These are phyloP conservation scores for Grosmannia clavigera DNA, from an alignment of 2,329 filamentous ascomycete species.

Conservation along the genomic window DNA sequence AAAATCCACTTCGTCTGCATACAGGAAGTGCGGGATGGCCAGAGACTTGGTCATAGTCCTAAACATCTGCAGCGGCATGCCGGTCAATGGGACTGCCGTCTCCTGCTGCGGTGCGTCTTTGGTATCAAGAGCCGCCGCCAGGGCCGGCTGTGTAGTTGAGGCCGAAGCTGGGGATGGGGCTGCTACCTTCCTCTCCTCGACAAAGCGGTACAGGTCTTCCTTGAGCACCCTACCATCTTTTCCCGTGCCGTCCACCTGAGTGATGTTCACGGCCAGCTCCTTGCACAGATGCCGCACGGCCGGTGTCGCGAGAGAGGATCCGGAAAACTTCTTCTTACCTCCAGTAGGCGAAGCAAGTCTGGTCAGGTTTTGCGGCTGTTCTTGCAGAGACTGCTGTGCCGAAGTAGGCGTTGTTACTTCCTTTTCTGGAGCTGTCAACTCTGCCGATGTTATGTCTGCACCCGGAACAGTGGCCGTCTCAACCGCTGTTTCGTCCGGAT, in stretches of 20 bases:
- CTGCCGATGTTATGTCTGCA: background rate
- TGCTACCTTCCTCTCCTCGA: slow-evolving; percentile 35
- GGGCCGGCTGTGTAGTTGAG: slow-evolving; percentile 16
- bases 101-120: slow-evolving; percentile 47
- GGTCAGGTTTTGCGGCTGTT: background rate
- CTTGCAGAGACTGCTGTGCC: background rate
- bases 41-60: slow-evolving; percentile 92
- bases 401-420: background rate
- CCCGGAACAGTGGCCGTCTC: background rate
- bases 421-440: background rate
- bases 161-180: slow-evolving; percentile 7
- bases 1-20: slow-evolving; percentile 81
- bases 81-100: slow-evolving; percentile 56
- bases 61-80: slow-evolving; percentile 87
- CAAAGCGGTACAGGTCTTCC: slow-evolving; percentile 72
- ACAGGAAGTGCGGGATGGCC: slow-evolving; percentile 87
- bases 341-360: background rate
- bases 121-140: background rate
- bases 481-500: slow-evolving; percentile 7
- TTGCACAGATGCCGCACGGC: slow-evolving; percentile 83
- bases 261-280: slow-evolving; percentile 65
- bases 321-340: slow-evolving; percentile 45
- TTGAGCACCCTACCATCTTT: slow-evolving; percentile 86
- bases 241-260: slow-evolving; percentile 70
- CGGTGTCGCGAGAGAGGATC: slow-evolving; percentile 61